Conservation (phyloP, 768 basidiomycete species). For the Lactifluus rugatus region DNA sequence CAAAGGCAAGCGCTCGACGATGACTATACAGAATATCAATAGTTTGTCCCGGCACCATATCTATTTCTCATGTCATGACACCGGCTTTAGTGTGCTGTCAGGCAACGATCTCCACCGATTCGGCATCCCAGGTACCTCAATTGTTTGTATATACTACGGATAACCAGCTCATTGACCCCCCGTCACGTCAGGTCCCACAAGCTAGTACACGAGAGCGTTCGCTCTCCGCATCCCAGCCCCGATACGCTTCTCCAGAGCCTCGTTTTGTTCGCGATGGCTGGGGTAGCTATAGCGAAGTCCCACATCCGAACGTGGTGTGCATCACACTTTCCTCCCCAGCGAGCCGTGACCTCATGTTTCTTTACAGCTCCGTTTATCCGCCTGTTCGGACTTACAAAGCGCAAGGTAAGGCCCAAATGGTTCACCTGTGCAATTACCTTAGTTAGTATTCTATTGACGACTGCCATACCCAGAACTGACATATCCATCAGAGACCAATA, state of each 20-base stretch:
- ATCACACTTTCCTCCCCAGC: not conserved
- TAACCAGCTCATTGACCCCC: not conserved
- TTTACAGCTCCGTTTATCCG: slow-evolving; percentile 17
- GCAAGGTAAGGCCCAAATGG: slow-evolving; percentile 21
- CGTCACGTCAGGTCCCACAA: not conserved
- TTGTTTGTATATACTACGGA: not conserved
- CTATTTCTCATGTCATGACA: not conserved
- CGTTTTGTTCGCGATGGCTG: slow-evolving; percentile 18
- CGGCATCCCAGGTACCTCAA: not conserved
- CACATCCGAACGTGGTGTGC: slow-evolving; percentile 11
- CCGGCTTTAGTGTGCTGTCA: not conserved
- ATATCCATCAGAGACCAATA: no score
- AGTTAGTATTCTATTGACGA: not conserved
- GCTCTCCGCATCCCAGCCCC: not conserved
- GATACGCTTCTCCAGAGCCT: slow-evolving; percentile 18
- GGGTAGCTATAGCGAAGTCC: slow-evolving; percentile 3
- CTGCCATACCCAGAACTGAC: not conserved
- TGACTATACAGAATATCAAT: slow-evolving; percentile 15
- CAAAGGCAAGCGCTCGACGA: slow-evolving; percentile 18
- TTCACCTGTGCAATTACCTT: slow-evolving; percentile 18
- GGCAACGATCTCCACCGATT: not conserved
- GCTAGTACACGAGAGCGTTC: not conserved
- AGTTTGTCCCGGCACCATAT: not conserved
- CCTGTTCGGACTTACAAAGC: slow-evolving; percentile 21
- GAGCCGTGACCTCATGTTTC: not conserved